Evolutionary conservation across 139 green algal species (phyloP).

Genomic region (Coccomyxa sp.): DNA sequence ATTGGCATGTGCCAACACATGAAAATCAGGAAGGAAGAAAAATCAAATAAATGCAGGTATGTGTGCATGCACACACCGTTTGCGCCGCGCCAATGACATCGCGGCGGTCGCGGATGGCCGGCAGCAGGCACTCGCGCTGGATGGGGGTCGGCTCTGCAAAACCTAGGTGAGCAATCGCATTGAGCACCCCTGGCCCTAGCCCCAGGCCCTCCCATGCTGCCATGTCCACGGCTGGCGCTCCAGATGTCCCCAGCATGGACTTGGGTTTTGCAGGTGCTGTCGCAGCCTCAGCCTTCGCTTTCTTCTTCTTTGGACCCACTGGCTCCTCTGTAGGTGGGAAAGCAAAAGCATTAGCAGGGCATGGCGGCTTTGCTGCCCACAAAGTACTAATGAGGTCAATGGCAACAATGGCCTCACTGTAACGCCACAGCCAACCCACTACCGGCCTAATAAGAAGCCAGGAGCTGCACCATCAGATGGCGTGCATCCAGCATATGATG

Average conservation of each 20-base stretch:
- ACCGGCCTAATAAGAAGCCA: no score
- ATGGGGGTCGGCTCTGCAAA: constrained; percentile 74
- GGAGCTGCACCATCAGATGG: no score
- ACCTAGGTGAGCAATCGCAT: constrained; percentile 23
- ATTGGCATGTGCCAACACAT: no score
- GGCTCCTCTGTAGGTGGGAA: no score
- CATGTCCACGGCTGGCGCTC: background rate
- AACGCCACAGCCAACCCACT: no score
- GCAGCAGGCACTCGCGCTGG: constrained; percentile 69
- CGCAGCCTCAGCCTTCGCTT: background rate
- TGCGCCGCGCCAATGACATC: constrained; percentile 96
- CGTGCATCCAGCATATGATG: no score
- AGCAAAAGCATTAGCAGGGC: no score
- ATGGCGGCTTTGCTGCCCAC: no score
- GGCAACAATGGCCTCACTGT: no score
- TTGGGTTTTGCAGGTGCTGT: constrained; percentile 3
- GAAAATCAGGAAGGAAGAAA: background rate
- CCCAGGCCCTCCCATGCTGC: constrained; percentile 21
- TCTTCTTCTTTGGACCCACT: background rate
- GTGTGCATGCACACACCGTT: constrained; percentile 43
- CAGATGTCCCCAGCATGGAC: background rate
- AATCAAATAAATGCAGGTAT: background rate
- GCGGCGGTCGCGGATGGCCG: constrained; percentile 53
- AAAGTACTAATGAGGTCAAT: no score
- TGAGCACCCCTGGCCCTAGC: constrained; percentile 23